Evolutionary conservation across 2,329 filamentous ascomycete species (phyloP).

Genomic region (Cryoendolithus antarcticus): DNA sequence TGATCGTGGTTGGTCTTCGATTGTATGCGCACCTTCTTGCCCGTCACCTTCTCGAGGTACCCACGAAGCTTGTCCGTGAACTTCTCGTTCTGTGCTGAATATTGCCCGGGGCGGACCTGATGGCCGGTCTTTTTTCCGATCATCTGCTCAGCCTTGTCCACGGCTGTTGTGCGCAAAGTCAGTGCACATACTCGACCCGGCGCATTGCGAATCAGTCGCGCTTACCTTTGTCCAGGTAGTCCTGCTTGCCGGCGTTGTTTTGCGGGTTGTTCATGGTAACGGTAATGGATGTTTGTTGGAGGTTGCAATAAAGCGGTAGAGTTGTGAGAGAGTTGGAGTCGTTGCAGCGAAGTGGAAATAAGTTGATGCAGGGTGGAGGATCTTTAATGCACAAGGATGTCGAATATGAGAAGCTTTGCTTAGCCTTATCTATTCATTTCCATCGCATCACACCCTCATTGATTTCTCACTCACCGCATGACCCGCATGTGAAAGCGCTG

Average conservation of each 20-base stretch:
- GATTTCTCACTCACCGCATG: no score
- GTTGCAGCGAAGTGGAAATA: no score
- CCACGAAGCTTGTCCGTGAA: slow-evolving; percentile 20
- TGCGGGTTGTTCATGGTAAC: no score
- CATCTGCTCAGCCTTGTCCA: slow-evolving; percentile 10
- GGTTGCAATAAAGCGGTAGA: no score
- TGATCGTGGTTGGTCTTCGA: not conserved
- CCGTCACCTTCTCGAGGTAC: slow-evolving; percentile 21
- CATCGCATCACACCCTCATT: no score
- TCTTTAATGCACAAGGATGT: no score
- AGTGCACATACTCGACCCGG: not conserved
- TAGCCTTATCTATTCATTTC: no score
- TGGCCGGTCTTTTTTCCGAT: slow-evolving; percentile 12
- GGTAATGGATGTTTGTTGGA: no score
- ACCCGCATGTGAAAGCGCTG: no score
- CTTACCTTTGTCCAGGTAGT: slow-evolving; percentile 19
- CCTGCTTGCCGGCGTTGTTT: slow-evolving; percentile 8
- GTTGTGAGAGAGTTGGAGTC: no score
- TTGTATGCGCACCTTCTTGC: slow-evolving; percentile 16
- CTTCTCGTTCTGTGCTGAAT: slow-evolving; percentile 21
- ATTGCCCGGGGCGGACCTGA: slow-evolving; percentile 15
- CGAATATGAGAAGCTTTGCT: no score
- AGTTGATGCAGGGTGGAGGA: no score
- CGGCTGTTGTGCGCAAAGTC: slow-evolving; percentile 1
- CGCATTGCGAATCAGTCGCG: not conserved